A percentile compares a stretch with the other conserved stretches of the same genome.
Conservation (phyloP, 2,329 filamentous ascomycete species). For the Chrysoporthe cubensis region DNA sequence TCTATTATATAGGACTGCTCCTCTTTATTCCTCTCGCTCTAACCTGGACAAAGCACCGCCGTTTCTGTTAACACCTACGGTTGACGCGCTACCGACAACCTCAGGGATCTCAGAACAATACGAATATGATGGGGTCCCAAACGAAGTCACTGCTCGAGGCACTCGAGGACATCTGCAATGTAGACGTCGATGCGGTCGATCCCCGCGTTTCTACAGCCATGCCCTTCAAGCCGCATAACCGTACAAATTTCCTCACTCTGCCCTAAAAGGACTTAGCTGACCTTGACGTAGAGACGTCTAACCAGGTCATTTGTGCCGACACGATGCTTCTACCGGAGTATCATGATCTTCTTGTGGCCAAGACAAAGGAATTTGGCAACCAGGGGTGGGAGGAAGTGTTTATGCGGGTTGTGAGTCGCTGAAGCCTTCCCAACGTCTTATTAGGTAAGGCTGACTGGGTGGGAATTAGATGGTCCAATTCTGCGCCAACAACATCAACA, state of each 20-base stretch:
- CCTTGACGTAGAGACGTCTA: neutral
- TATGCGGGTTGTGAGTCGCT: too few species aligned
- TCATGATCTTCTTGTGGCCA: neutral
- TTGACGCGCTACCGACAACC: too few species aligned
- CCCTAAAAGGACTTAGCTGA: neutral
- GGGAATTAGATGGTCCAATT: too few species aligned
- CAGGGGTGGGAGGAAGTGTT: too few species aligned
- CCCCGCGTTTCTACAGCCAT: neutral
- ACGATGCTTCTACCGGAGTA: neutral
- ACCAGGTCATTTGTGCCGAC: conserved; percentile 2
- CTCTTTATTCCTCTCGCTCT: too few species aligned
- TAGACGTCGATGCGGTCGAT: neutral
- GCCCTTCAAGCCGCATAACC: conserved; percentile 12
- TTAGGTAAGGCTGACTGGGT: too few species aligned
- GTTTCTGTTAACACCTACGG: too few species aligned
- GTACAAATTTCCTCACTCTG: neutral
- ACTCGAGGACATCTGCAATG: neutral
- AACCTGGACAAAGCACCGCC: too few species aligned
- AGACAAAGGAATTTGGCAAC: neutral
- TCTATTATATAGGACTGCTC: too few species aligned
- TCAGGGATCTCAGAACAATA: too few species aligned
- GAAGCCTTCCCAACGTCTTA: too few species aligned
- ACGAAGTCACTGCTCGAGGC: neutral
- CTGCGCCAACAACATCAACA: neutral
- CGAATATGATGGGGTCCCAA: too few species aligned